A percentile compares a stretch with the other conserved stretches of the same genome.
Conservation (phyloP, 306 rosid genomes). For the Quercus suber region DNA sequence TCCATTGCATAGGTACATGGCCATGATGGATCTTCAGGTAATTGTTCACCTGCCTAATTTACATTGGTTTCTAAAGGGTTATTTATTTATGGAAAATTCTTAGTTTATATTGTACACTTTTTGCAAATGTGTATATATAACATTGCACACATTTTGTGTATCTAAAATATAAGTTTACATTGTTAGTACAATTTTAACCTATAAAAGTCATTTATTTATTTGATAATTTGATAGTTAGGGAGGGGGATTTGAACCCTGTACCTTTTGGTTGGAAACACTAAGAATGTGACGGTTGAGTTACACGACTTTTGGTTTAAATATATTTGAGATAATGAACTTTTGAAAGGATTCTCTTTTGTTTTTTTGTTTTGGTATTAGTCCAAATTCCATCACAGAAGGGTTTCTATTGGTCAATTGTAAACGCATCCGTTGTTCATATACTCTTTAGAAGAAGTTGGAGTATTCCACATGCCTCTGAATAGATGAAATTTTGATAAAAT, state of each 20-base stretch:
- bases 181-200: no score
- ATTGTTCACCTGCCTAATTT: neutral
- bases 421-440: no score
- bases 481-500: neutral
- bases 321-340: neutral
- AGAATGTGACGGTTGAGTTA: no score
- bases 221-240: no score
- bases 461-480: neutral
- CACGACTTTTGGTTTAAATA: neutral
- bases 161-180: no score
- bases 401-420: neutral
- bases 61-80: neutral
- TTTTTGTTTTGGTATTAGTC: neutral
- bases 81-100: no score
- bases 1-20: constrained; percentile 81
- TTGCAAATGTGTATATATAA: no score
- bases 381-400: neutral
- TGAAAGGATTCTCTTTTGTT: neutral
- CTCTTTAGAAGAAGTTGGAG: neutral
- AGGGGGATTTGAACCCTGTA: no score
- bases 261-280: no score
- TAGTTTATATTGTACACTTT: no score
- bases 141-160: no score
- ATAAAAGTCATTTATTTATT: no score
- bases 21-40: constrained; percentile 99